Base-by-base conservation (phyloP, 140 eudicot genomes). In the Flaveria floridana region DNA sequence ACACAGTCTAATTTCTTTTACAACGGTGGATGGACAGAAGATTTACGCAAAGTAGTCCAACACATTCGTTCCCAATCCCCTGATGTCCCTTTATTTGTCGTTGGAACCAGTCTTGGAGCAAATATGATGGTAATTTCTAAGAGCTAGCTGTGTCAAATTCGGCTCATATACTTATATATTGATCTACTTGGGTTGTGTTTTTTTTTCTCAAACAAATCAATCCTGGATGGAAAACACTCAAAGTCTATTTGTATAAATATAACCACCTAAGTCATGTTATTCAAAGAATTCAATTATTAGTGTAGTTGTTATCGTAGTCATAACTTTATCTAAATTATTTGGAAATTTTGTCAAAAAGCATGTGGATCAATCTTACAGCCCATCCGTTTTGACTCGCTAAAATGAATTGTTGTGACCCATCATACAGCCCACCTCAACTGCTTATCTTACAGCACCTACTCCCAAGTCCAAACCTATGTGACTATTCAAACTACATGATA, bases 91-190 rank as follows among this genome's bases (percentile, higher is more conserved):
- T 79, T 95, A 57, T 95, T 83, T 75, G 84, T 78, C 61, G 85
- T 91, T 70, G 99, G 99, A 76, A 95, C 99, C 20, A 95, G 99
- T 81, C 90, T 95, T 76, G 99, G 99, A 59, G 99, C 99, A 81
- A 95, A 95, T 82, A 82, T 95, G 76, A 79, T 95, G 99, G 99
- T 95, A 87, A 26, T 18, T 65, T 6, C 6, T 65, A 30, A 30
- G 11, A 34, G n/a, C 8, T 34, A 15, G 48, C 0, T 34, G 19
- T 62, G 69, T 4, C 21, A 30, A 14, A 61, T 64, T 30, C 48
- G 8, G 28, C 18, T 64, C 13, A 11, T 12, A 14, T 67, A n/a
- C 23, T 53, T 53, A 1, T 6, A 53, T 14, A 53, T 18, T n/a
- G 20, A 23, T 53, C 59, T 14, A n/a, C 25, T 20, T 25, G 39